Conservation (phyloP, 1,284 basidiomycete genomes). For the Naganishia liquefaciens region DNA sequence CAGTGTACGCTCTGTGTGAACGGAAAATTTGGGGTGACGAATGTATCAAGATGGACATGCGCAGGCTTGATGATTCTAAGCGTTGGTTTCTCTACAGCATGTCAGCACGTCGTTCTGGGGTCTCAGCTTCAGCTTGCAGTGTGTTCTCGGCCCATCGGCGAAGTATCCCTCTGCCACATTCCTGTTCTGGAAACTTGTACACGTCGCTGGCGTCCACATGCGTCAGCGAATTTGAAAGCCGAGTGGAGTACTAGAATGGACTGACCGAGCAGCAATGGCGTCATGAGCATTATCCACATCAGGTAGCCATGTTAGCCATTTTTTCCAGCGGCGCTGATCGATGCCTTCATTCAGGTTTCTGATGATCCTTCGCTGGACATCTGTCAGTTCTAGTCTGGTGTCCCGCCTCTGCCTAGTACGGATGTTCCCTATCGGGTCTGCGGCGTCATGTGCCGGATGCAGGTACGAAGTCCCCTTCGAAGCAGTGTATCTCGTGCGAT, state of each 20-base stretch:
- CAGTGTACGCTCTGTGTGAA: too few species aligned
- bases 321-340: conserved; percentile 33
- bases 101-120: too few species aligned
- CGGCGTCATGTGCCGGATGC: conserved; percentile 31
- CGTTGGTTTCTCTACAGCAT: too few species aligned
- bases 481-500: conserved; percentile 5
- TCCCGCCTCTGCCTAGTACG: conserved; percentile 9
- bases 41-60: too few species aligned
- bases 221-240: too few species aligned
- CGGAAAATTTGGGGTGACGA: too few species aligned
- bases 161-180: conserved; percentile 44
- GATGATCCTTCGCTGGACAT: conserved; percentile 45
- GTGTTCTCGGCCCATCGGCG: conserved; percentile 42
- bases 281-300: conserved; percentile 48
- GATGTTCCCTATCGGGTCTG: conserved; percentile 4
- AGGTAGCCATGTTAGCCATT: too few species aligned
- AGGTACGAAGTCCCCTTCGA: conserved; percentile 4
- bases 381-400: conserved; percentile 39
- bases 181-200: conserved; percentile 42
- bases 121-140: not conserved
- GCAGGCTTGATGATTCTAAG: too few species aligned
- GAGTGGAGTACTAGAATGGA: too few species aligned
- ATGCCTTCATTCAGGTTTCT: conserved; percentile 42
- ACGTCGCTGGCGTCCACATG: too few species aligned
- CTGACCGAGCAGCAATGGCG: conserved; percentile 46